Base-by-base conservation (phyloP, 352 stramenopile genomes). In the Globisporangium perplexum region DNA sequence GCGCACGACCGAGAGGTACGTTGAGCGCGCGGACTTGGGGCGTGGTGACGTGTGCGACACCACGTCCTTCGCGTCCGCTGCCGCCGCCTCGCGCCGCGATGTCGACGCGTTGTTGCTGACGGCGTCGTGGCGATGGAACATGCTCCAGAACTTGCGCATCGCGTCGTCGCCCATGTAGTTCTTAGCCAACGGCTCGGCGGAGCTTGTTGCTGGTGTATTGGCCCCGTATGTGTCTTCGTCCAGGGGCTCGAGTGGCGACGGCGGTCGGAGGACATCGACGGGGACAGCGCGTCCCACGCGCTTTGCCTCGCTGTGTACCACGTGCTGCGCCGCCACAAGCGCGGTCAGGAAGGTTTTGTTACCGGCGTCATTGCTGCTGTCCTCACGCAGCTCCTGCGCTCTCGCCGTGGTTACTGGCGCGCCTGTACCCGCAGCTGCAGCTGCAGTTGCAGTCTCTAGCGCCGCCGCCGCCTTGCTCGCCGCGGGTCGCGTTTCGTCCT, bases 91-190 rank as follows among this genome's bases (percentile, higher is more conserved):
- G n/a, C 23, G 43, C 14, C 52, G 24, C 8, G 53, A 47, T 5
- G 36, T 60, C 26, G 46, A 49, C 54, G 70, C 70, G 62, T 85
- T 72, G 60, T 85, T 83, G 55, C 72, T 68, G 30, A 84, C 65
- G 0, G 59, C 67, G 47, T 88, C 76, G 46, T 92, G 72, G 3
- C 71, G 74, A 31, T 89, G 81, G 53, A 92, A 92, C 45, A 87
- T 72, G 28, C 53, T 56, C 78, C 81, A 92, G 61, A 90, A 90
- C 24, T 67, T 59, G 14, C 75, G 59, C 53, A 92, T 68, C 4
- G 78, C 78, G 5, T 83, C 66, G 20, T 24, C 17, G 22, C 78
- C 81, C 44, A 88, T 72, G 69, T 92, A 88, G 53, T 87, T 88
- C 43, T 63, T 57, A 22, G 65, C 59, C 4, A 58, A 47, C 1